Base-by-base conservation (phyloP, 116 monocot genomes). In the Dioscorea cayenensis region DNA sequence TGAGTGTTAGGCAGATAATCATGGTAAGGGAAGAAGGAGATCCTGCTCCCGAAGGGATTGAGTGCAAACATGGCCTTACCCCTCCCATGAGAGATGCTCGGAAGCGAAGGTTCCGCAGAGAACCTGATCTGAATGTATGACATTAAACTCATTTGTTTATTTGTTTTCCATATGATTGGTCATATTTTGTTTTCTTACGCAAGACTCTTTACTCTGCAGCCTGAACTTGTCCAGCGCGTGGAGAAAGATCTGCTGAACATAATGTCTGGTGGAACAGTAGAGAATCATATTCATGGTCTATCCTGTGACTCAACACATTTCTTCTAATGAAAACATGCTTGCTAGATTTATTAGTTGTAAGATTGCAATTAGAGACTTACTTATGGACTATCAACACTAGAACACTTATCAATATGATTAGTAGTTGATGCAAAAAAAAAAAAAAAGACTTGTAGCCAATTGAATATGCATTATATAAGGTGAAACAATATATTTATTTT, bases 51-150 rank as follows among this genome's bases (percentile, higher is more conserved):
- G 92, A 96, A 84, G 96, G 90, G 64, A 68, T 89, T 68, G 92
- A 96, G 68, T 86, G 84, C 83, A 85, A 74, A 76, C 92, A 96
- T 75, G 92, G 92, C 36, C 82, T 92, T 18, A 96, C 96, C 49
- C 92, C 96, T 77, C 96, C 96, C 17, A 96, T 96, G 96, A 87
- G 90, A 73, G 89, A 96, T 84, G 96, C 90, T 73, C 87, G 92
- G 22, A 80, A 77, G 27, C 65, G 92, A 48, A 79, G 96, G 3
- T 96, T 96, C 68, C 82, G 96, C 14, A 77, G 92, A 83, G 96
- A 96, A 74, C 92, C 92, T 55, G 90, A 96, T 79, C 81, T 96
- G 52, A 96, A 96, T 92, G 96, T 96, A 88, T 61, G 59, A 5
- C 1, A 67, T 28, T 37, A 2, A 68, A 36, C 12, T 76, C 28